Percentiles rank a stretch among this genome's conserved stretches.
Conservation (phyloP, 345 rosid species). For the Draba incana region DNA sequence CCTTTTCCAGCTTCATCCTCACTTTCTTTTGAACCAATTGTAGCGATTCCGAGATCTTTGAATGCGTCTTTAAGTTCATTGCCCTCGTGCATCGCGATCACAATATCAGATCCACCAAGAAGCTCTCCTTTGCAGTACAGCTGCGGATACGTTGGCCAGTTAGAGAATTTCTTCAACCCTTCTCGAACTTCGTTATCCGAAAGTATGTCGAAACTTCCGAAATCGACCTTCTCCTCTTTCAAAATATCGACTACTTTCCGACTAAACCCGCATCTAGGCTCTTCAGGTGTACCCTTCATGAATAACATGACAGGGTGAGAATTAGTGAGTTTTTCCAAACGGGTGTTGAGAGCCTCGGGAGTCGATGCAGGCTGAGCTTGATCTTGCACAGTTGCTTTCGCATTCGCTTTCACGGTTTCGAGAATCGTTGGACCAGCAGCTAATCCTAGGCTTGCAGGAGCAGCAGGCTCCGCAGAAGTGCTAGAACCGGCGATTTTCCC, state of each 20-base stretch:
- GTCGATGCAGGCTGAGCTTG: conserved; percentile 46
- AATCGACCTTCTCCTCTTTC: conserved; percentile 76
- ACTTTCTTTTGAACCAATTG: conserved; percentile 34
- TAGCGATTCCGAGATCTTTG: conserved; percentile 61
- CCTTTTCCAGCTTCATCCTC: conserved; percentile 48
- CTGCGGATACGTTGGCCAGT: conserved; percentile 99
- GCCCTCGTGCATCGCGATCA: conserved; percentile 82
- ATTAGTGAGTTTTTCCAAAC: conserved; percentile 63
- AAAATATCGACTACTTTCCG: conserved; percentile 68
- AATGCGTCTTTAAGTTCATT: conserved; percentile 85
- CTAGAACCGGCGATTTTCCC: conserved; percentile 70
- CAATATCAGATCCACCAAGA: conserved; percentile 93
- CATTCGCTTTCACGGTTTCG: conserved; percentile 72
- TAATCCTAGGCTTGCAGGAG: conserved; percentile 97
- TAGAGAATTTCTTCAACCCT: conserved; percentile 90
- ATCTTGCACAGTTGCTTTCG: conserved; percentile 53
- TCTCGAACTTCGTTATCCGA: conserved; percentile 79
- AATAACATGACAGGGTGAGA: conserved; percentile 88
- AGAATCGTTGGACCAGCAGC: conserved; percentile 88
- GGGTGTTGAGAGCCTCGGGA: conserved; percentile 46
- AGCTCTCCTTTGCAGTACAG: conserved; percentile 94
- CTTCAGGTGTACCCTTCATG: conserved; percentile 91
- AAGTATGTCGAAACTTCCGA: conserved; percentile 82
- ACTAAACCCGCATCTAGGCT: conserved; percentile 93
- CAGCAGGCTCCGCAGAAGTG: conserved; percentile 76